Evolutionary conservation across 2,329 filamentous ascomycete species (phyloP).

Genomic region (Colletotrichum theobromicola): DNA sequence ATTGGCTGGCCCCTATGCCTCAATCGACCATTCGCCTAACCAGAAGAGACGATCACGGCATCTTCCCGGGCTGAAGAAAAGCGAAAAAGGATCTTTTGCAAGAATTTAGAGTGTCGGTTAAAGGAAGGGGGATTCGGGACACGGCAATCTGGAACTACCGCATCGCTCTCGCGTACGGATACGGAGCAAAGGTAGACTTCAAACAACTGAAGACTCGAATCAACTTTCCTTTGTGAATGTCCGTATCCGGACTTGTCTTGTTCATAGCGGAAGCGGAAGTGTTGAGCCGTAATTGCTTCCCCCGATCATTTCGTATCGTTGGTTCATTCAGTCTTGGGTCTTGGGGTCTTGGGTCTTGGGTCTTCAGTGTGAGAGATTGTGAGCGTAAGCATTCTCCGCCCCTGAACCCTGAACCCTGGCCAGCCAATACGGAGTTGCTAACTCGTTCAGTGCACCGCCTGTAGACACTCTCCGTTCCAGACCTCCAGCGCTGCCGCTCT

Average conservation of each 20-base stretch:
- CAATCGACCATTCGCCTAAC: background rate
- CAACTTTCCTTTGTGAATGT: no score
- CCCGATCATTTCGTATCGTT: background rate
- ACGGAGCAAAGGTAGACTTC: background rate
- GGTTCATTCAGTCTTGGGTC: background rate
- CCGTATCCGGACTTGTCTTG: no score
- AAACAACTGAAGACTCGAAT: background rate
- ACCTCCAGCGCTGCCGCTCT: background rate
- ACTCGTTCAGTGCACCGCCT: background rate
- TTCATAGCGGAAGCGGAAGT: background rate
- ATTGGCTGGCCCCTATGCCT: background rate
- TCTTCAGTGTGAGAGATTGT: background rate
- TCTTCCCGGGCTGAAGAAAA: background rate
- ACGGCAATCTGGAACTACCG: background rate
- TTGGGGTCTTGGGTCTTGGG: background rate
- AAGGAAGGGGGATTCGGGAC: background rate
- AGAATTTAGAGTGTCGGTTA: background rate
- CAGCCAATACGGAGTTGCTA: background rate
- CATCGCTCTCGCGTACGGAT: background rate
- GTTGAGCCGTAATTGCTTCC: background rate
- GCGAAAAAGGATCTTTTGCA: background rate
- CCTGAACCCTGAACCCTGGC: background rate
- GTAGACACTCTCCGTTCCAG: background rate
- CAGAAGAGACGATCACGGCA: background rate
- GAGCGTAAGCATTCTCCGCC: background rate